Conservation (phyloP, 495 filamentous ascomycete genomes). For the Neurospora pannonica region DNA sequence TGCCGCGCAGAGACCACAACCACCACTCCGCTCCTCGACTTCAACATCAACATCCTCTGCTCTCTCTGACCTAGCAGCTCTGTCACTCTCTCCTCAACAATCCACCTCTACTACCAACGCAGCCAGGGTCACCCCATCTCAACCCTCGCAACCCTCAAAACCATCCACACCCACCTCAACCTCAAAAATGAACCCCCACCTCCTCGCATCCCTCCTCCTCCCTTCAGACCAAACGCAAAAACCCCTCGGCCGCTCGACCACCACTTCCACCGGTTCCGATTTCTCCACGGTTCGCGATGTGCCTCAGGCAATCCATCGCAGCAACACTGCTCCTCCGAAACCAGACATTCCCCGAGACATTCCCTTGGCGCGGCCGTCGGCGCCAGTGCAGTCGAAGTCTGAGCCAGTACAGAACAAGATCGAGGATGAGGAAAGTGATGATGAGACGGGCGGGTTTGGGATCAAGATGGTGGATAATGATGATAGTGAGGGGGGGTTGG, state of each 20-base stretch:
- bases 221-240: not conserved
- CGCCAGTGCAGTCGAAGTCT: not conserved
- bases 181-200: not conserved
- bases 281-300: not conserved
- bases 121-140: not conserved
- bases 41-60: not conserved
- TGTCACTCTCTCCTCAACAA: not conserved
- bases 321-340: not conserved
- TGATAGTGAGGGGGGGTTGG: constrained; percentile 5
- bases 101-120: not conserved
- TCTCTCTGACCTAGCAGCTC: not conserved
- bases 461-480: constrained; percentile 46
- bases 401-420: not conserved
- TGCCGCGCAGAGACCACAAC: not conserved
- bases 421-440: constrained; percentile 26
- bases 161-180: not conserved
- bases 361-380: not conserved
- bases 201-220: not conserved
- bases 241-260: not conserved
- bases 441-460: constrained; percentile 34
- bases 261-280: not conserved
- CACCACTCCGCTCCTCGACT: not conserved
- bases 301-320: not conserved
- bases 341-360: not conserved
- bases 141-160: not conserved